Evolutionary conservation across 2,329 filamentous ascomycete species (phyloP).

Genomic region (Xylaria arbuscula): DNA sequence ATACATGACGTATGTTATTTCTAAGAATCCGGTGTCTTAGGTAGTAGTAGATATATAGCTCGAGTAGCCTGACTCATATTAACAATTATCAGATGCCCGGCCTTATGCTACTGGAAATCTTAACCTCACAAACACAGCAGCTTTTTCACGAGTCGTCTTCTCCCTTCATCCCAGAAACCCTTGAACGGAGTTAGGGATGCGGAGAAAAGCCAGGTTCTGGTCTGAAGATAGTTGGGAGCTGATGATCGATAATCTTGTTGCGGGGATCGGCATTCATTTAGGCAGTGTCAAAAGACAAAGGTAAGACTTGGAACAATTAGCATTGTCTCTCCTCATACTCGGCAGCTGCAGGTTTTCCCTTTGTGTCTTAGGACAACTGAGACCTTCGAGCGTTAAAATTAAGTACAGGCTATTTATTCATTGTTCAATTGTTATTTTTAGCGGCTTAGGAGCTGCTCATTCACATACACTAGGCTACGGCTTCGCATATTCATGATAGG

Average conservation of each 20-base stretch:
- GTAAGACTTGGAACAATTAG: neutral
- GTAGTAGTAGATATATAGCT: neutral
- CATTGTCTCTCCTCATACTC: neutral
- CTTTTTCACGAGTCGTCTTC: neutral
- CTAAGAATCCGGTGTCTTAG: neutral
- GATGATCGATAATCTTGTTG: neutral
- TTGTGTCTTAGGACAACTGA: neutral
- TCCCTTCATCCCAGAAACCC: neutral
- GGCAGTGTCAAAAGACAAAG: neutral
- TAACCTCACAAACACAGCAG: neutral
- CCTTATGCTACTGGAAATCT: neutral
- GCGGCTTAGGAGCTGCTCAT: neutral
- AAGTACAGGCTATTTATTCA: too few species aligned
- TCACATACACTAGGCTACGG: neutral
- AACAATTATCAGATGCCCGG: neutral
- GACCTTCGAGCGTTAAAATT: neutral
- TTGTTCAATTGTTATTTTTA: neutral
- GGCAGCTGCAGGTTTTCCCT: too few species aligned
- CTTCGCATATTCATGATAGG: neutral
- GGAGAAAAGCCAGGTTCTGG: neutral
- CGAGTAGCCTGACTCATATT: neutral
- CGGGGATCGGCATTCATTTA: too few species aligned
- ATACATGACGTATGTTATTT: neutral
- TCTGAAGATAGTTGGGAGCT: neutral
- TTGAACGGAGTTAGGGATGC: neutral